These are phyloP conservation scores for Scleroderma citrinum DNA, from an alignment of 768 basidiomycete genomes.

Conservation along the genomic window DNA sequence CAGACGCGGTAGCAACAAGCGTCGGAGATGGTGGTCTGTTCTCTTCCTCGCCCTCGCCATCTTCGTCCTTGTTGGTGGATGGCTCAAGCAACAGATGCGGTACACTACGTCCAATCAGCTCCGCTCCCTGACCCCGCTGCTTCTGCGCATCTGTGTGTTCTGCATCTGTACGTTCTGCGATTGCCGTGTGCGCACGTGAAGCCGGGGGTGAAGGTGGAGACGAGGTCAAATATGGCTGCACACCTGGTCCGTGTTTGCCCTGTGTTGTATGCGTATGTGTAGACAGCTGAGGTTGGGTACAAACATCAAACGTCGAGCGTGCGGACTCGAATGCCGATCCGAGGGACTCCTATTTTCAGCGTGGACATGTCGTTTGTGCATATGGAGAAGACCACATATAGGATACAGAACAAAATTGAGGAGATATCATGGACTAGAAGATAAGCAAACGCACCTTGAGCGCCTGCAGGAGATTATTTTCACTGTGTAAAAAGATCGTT, in stretches of 20 bases:
- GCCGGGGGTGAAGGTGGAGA: background rate
- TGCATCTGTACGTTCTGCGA: too few relatives aligned
- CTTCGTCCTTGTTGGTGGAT: background rate
- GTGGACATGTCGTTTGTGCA: background rate
- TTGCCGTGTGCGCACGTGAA: background rate
- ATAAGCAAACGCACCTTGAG: conserved; percentile 75
- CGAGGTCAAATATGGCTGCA: background rate
- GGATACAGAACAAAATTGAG: too few relatives aligned
- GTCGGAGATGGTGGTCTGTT: background rate
- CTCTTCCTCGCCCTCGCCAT: background rate
- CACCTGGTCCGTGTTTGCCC: background rate
- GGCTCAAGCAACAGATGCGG: background rate
- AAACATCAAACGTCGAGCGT: conserved; percentile 68
- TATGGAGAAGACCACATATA: too few relatives aligned
- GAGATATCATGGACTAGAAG: too few relatives aligned
- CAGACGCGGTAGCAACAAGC: conserved; percentile 6
- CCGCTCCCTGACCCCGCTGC: background rate
- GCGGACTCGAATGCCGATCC: conserved; percentile 63
- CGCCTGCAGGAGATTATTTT: conserved; percentile 68
- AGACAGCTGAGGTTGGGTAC: conserved; percentile 32
- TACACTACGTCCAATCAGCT: background rate
- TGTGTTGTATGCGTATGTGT: conserved; percentile 15
- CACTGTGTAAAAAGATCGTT: conserved; percentile 89
- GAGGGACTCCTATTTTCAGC: conserved; percentile 52
- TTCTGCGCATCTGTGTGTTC: background rate